Base-by-base conservation (phyloP, 2,329 filamentous ascomycete species). In the Grosmannia huntii region DNA sequence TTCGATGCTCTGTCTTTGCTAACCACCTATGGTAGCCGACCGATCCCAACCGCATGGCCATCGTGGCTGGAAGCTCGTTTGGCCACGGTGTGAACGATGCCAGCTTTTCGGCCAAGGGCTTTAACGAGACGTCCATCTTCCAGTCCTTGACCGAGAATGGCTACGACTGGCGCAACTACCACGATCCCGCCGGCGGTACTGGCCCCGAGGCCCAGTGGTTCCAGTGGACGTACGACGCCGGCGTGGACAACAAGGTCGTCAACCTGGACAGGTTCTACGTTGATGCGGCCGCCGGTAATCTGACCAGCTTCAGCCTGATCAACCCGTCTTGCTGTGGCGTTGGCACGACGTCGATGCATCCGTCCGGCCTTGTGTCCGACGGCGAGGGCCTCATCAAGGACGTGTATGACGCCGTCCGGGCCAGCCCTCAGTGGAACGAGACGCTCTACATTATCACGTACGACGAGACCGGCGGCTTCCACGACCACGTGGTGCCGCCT, bases 241-340 rank as follows among this genome's bases (percentile, higher is more conserved):
- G 69, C 48, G 62, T 69, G 44, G 69, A 68, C 12, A 68, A 70
- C 49, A 64, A 69, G 21, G 48, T 64, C 1, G 56, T 60, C 38
- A 52, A 61, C 16, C 62, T 76, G 4, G 65, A 70, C 21, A 64
- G 72, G 46, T 77, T 77, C 63, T 77, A 73, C 64, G 61, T 62
- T 4, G 75, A 77, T 62, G 75, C 75, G 5, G 63, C 68, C 9
- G 69, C 69, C 5, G 75, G 75, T n/a, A 69, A 66, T 0, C 68
- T 78, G 1, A 71, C 74, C 5, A 66, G 69, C 48, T 74, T 77
- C 57, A 73, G 71, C 62, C 78, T 76, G 65, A 70, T 76, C 66
- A 81, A 76, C 63, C 74, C 76, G 4, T 73, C 75, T 60, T 77
- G 78, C 68, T 77, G 78, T 63, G 69, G 69, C 19, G 75, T 75